Evolutionary conservation across 805 yeast species (phyloP), one percentile per base, ranked within the genome.

Genomic region (Lachancea lanzarotensis): DNA sequence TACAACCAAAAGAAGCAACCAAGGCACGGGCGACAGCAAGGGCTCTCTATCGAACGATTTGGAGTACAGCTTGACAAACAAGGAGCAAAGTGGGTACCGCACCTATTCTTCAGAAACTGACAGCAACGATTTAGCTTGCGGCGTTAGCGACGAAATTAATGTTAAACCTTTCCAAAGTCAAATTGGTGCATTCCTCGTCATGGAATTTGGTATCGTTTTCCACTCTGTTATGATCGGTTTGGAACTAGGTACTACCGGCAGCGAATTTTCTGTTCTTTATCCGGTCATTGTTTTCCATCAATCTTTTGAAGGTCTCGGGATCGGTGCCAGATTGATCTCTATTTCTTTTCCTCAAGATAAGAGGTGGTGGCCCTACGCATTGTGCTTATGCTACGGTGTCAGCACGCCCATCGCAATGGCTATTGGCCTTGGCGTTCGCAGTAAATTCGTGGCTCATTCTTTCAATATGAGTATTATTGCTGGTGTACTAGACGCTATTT

Each of bases 201-300:
- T 84, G 48, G 95, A 86, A 61, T 82, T 83, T 52, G 95, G 95
- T 56, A 73, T 87, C 36, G 65, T 87, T 27, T 84, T 86, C 71
- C 95, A 87, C 65, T 87, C 95, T 2, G 76, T 87, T 2, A 84
- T 87, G 56, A 75, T 87, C 45, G 95, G 95, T 20, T 69, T 87
- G 42, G 74, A 93, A 0, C 69, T 86, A 38, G 85, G 93, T 1
- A 84, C 84, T 15, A 71, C 93, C 3, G 93, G 90, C 40, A 82
- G 78, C 2, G 91, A 83, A 59, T 86, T 85, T 59, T 75, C 70
- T 47, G 75, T 85, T 5, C 68, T 86, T 40, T 85, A 82, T 62
- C 74, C 82, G 50, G 95, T 75, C n/a, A 51, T 75, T 36, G 76
- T 81, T 3, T 79, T 78, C 71, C 89, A 87, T 61, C 95, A 86